Evolutionary conservation across 2,329 filamentous ascomycete genomes (phyloP).

Genomic region (Xylaria sp.): DNA sequence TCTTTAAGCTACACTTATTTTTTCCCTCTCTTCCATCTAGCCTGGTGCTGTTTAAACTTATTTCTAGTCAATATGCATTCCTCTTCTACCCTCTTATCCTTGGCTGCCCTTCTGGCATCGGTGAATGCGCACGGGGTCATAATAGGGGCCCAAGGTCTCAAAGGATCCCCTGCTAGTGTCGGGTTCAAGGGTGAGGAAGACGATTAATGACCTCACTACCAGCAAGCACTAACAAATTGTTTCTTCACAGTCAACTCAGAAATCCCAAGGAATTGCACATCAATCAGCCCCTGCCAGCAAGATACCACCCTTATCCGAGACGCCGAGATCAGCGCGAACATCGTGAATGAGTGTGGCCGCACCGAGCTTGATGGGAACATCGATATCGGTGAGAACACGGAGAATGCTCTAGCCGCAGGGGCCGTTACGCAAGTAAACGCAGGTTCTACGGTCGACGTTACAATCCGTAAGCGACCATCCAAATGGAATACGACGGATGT

Average conservation of each 20-base stretch:
- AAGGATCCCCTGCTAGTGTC: conserved; percentile 58
- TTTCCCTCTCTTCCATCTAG: conserved; percentile 45
- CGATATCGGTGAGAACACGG: conserved; percentile 66
- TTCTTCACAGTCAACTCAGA: conserved; percentile 37
- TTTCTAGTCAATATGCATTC: conserved; percentile 52
- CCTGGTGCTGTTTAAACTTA: conserved; percentile 49
- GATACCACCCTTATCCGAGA: conserved; percentile 72
- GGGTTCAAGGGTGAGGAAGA: conserved; percentile 58
- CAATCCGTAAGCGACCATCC: conserved; percentile 49
- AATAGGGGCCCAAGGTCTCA: conserved; percentile 57
- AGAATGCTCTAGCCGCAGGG: conserved; percentile 59
- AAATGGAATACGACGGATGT: background rate
- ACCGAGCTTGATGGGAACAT: conserved; percentile 71
- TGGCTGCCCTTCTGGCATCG: conserved; percentile 51
- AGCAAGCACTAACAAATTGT: conserved; percentile 8
- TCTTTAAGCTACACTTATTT: conserved; percentile 41
- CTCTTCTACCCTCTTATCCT: conserved; percentile 48
- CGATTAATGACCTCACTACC: background rate
- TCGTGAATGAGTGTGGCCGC: conserved; percentile 70
- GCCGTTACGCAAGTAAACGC: conserved; percentile 61
- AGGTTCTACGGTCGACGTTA: conserved; percentile 58
- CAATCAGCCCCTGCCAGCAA: conserved; percentile 72
- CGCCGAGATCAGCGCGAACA: conserved; percentile 61
- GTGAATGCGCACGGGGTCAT: conserved; percentile 59
- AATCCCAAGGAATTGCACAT: conserved; percentile 71